phyloP scores from a whole-genome alignment of 2,329 filamentous ascomycete species.

The Talaromyces verruculosus region DNA sequence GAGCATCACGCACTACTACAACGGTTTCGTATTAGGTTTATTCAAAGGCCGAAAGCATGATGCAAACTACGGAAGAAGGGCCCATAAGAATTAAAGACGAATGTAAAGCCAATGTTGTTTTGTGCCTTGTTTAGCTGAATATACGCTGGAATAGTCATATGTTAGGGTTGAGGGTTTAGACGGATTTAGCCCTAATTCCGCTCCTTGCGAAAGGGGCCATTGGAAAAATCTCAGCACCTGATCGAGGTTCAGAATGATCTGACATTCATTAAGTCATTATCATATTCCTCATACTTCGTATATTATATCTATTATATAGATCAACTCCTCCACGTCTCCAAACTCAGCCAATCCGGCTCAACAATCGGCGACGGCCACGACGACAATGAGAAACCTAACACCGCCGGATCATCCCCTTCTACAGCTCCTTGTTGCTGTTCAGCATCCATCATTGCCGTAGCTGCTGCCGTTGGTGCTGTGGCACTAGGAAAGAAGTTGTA shows the following conservation, averaged over 20 bases:
- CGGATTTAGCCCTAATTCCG: not conserved
- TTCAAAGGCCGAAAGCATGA: not conserved
- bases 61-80: not conserved
- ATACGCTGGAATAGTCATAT: not conserved
- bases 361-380: conserved; percentile 21
- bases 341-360: conserved; percentile 20
- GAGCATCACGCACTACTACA: not conserved
- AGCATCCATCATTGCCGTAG: not conserved
- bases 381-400: conserved; percentile 9
- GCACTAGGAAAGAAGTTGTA: not conserved
- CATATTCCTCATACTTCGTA: not conserved
- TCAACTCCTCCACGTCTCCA: conserved; percentile 21
- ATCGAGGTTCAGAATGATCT: not conserved
- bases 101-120: not conserved
- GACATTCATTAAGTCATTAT: not conserved
- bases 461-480: not conserved
- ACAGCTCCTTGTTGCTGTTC: not conserved
- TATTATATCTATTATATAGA: not conserved
- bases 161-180: not conserved
- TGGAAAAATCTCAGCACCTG: not conserved
- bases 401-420: not conserved
- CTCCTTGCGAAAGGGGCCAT: not conserved
- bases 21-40: not conserved
- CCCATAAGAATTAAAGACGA: not conserved
- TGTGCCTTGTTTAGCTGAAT: not conserved